These are phyloP conservation scores for rapeseed (Brassica napus) DNA, from an alignment of 345 rosid species.

Conservation along the genomic window DNA sequence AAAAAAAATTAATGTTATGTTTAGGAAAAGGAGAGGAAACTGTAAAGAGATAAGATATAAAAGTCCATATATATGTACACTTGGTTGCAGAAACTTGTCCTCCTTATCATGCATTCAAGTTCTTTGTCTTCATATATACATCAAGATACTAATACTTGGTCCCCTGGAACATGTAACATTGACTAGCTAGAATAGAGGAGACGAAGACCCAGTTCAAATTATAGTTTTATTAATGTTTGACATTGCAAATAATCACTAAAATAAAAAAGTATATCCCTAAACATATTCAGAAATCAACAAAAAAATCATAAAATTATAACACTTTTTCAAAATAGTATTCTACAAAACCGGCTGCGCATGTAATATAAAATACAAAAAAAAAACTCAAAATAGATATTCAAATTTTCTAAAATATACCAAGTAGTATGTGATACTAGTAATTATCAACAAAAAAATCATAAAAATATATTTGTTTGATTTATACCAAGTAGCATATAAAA, in stretches of 20 bases:
- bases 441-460: not conserved
- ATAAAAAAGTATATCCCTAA: not conserved
- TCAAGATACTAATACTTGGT: not conserved
- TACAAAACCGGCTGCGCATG: not conserved
- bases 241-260: not conserved
- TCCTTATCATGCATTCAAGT: not conserved
- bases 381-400: not conserved
- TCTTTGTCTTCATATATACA: not conserved
- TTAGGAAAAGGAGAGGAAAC: not conserved
- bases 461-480: not conserved
- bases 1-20: not conserved
- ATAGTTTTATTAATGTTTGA: constrained; percentile 9
- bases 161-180: constrained; percentile 25
- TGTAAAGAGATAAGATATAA: not conserved
- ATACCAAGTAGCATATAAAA: not conserved
- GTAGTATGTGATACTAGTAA: not conserved
- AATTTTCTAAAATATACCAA: not conserved
- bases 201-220: constrained; percentile 31
- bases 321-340: not conserved
- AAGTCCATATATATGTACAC: not conserved
- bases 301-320: too few species aligned
- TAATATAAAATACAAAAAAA: not conserved
- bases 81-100: not conserved
- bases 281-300: not conserved
- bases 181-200: constrained; percentile 16